Evolutionary conservation across 352 stramenopile species (phyloP), one percentile per base, ranked within the genome.

Genomic region (Pythium chondricola): DNA sequence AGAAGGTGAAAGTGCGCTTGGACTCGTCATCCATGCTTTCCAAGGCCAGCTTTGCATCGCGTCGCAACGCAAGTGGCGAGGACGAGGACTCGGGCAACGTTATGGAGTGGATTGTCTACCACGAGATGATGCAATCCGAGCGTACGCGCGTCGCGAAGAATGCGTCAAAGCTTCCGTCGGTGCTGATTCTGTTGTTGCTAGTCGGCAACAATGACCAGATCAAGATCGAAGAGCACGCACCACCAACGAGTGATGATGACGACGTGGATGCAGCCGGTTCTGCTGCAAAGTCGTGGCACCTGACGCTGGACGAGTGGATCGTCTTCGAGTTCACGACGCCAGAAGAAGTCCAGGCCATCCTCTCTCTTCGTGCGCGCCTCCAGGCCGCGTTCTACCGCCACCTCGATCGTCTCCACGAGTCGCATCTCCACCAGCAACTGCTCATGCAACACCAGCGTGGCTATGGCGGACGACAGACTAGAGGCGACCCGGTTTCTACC

Each of bases 121-220:
- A 92, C 43, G 81, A 88, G 58, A 92, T 92, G 81, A 87, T 87
- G 72, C 81, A 92, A 49, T 83, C 74, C 2, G 74, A 87, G 37
- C 71, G 65, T 42, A 74, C 58, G 13, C 77, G 81, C 8, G 47
- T 83, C 5, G 81, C 78, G 9, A 85, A 87, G 48, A 83, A 88
- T 53, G 71, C 65, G 16, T 84, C 77, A 5, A 88, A 83, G 45
- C 51, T 92, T 21, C 68, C 77, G 17, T 86, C 77, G 13, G 25
- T 56, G 32, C 52, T 88, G 20, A 51, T 89, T 5, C 58, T 83
- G 52, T 41, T 79, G 39, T 43, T 92, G 16, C 57, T 88, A n/a
- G 75, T 88, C 57, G 75, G 81, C 36, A 71, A 66, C 11, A 45
- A 57, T 18, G 60, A 63, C n/a, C 35, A 52, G 9, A 37, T 61